Percentiles rank a stretch among this genome's conserved stretches.
Evolutionary conservation across 169 alveolate species (phyloP).

Genomic region (Eimeria sp.): DNA sequence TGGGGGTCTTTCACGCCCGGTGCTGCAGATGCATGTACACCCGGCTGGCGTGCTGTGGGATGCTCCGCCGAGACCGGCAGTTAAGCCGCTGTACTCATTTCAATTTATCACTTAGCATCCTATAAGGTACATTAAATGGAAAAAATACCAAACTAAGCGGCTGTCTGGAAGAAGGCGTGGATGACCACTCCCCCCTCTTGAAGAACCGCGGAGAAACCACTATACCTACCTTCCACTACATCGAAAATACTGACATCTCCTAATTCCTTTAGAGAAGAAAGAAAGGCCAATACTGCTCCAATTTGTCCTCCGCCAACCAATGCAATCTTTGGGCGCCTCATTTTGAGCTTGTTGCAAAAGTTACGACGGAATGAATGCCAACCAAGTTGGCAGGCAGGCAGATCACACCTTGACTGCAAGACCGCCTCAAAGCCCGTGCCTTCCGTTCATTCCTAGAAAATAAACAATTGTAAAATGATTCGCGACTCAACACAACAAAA

Average conservation of each 20-base stretch:
- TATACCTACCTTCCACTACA: slow-evolving; percentile 88
- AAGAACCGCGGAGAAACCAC: neutral
- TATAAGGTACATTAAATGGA: neutral
- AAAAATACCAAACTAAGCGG: neutral
- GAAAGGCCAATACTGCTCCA: slow-evolving; percentile 91
- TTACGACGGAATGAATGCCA: neutral
- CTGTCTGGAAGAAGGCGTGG: neutral
- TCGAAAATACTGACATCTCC: slow-evolving; percentile 92
- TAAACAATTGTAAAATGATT: neutral
- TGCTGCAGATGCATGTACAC: neutral
- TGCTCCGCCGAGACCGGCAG: neutral
- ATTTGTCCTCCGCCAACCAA: slow-evolving; percentile 92
- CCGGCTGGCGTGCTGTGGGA: neutral
- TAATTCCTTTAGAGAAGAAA: slow-evolving; percentile 90
- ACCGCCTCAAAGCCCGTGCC: neutral
- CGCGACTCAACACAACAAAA: neutral
- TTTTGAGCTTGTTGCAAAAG: neutral
- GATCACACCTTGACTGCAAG: slow-evolving; percentile 2
- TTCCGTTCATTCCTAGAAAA: slow-evolving; percentile 12
- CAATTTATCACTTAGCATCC: neutral
- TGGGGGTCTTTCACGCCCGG: neutral
- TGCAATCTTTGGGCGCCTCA: slow-evolving; percentile 87
- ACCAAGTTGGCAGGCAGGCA: neutral
- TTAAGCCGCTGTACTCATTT: neutral
- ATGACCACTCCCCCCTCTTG: neutral